Conservation (phyloP, 768 basidiomycete genomes). For the Dioszegia aurantiaca region DNA sequence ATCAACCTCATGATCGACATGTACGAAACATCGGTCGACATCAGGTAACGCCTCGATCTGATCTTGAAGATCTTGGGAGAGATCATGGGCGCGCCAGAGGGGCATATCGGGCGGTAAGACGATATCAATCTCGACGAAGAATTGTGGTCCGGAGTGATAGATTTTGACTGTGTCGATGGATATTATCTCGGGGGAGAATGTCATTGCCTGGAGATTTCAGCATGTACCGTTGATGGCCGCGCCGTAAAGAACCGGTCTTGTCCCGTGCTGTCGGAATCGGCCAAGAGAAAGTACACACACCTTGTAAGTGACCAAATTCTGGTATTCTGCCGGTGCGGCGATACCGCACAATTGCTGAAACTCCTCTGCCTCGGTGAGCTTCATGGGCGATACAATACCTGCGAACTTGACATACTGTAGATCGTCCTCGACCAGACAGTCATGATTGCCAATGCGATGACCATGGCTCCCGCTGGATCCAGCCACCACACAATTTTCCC, state of each 20-base stretch:
- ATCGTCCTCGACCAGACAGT: conserved; percentile 72
- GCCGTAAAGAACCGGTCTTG: no score
- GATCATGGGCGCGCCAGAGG: conserved; percentile 62
- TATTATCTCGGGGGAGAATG: conserved; percentile 80
- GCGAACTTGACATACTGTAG: conserved; percentile 57
- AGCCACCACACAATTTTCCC: conserved; percentile 54
- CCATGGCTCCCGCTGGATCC: conserved; percentile 50
- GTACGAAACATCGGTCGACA: conserved; percentile 89
- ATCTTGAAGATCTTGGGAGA: conserved; percentile 53
- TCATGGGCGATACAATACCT: no score
- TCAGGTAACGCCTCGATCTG: conserved; percentile 84
- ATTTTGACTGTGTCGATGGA: conserved; percentile 88
- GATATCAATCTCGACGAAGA: conserved; percentile 90
- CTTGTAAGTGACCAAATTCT: conserved; percentile 87
- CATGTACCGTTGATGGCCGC: not conserved
- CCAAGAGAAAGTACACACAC: conserved; percentile 11
- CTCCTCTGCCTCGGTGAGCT: conserved; percentile 56
- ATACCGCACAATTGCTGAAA: conserved; percentile 87
- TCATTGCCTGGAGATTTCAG: conserved; percentile 58
- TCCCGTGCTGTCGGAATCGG: no score
- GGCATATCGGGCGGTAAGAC: conserved; percentile 88
- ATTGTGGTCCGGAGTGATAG: conserved; percentile 68
- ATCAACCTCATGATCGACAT: conserved; percentile 91
- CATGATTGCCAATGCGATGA: conserved; percentile 60
- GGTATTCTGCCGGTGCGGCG: conserved; percentile 84